Evolutionary conservation across 2,329 filamentous ascomycete species (phyloP), one percentile per base, ranked within the genome.

Genomic region (Calonectria fujianensis): DNA sequence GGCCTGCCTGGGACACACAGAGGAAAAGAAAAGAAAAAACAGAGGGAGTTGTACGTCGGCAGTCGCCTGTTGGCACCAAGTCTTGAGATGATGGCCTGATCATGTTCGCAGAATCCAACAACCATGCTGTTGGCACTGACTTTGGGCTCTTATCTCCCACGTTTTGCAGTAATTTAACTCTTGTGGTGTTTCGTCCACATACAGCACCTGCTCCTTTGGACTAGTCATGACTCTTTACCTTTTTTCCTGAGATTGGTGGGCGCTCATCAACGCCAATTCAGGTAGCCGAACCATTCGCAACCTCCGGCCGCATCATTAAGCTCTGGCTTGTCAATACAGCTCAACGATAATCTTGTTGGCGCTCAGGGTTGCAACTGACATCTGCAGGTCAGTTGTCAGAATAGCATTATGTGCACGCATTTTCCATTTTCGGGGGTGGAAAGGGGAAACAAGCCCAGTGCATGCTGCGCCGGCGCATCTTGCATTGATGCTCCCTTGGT

Each of bases 191-290:
- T 70, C 27, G 70, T 59, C 59, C 65, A 52, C 66, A 51, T 70
- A 74, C 41, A 48, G 59, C 66, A 71, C 65, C 45, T 70, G 67
- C 72, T 74, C 41, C 61, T 74, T 74, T 74, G 32, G 59, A 67
- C 70, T 45, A 66, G 41, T 41, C 41, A 35, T 24, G 67, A 41
- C 27, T 66, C 31, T 69, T 73, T 74, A 11, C 72, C 69, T 70
- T 61, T 70, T 51, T 70, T 61, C 57, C 57, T 63, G 45, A 51
- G 41, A 61, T 50, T 67, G 59, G 59, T 41, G 66, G 67, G 51
- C 51, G 57, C 50, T 37, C 51, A 52, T 70, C 51, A 31, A 70
- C 39, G 61, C 67, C 50, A 39, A 61, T 35, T 70, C 41, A 64
- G 67, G 37, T 51, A 41, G 68, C 11, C 67, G 63, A 65, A 65